Percentiles rank a stretch among this genome's conserved stretches.
Conservation (phyloP, 169 alveolate genomes). For the Perkinsus marinus region DNA sequence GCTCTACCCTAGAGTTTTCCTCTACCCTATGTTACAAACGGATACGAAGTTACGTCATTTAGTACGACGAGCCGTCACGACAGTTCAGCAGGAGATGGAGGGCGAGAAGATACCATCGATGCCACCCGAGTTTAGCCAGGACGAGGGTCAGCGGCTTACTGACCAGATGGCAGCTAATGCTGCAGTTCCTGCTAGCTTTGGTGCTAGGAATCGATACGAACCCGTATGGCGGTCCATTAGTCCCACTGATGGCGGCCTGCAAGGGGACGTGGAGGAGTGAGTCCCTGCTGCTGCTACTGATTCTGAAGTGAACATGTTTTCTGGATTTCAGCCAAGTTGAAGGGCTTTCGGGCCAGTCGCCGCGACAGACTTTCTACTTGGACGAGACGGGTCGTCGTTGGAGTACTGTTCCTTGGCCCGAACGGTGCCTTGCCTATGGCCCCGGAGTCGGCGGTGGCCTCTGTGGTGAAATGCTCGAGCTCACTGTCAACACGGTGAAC, state of each 20-base stretch:
- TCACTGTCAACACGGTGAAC: not conserved
- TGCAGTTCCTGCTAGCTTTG: not conserved
- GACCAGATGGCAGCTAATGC: not conserved
- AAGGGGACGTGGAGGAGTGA: not conserved
- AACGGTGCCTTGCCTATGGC: not conserved
- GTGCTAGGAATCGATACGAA: not conserved
- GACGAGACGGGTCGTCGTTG: not conserved
- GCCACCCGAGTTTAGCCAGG: not conserved
- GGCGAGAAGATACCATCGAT: not conserved
- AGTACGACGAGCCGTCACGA: not conserved
- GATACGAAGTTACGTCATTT: not conserved
- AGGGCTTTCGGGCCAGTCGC: not conserved
- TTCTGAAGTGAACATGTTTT: not conserved
- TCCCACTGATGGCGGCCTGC: not conserved
- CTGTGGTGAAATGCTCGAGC: not conserved
- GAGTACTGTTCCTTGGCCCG: not conserved
- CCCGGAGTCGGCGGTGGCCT: not conserved
- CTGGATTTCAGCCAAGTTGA: not conserved
- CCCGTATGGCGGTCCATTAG: not conserved
- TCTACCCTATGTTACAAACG: not conserved
- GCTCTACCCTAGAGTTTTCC: too few relatives aligned
- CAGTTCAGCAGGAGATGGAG: not conserved
- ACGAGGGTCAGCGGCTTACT: not conserved
- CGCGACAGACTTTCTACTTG: not conserved
- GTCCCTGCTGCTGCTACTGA: not conserved